Conservation (phyloP, 768 basidiomycete genomes). For the Boletus fagicola region DNA sequence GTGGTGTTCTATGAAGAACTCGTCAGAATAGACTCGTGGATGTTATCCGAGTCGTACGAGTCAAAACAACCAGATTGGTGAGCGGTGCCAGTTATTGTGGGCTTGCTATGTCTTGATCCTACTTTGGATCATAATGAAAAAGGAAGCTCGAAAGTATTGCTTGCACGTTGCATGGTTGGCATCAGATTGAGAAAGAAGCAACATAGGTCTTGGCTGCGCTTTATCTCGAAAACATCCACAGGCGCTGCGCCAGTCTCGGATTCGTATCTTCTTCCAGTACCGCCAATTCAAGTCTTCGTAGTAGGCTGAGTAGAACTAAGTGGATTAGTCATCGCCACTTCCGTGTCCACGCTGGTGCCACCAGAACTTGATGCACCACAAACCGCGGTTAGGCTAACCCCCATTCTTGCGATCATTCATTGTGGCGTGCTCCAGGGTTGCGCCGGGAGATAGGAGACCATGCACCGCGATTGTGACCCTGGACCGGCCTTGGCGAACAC, state of each 20-base stretch:
- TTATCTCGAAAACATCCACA: neutral
- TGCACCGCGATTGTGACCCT: neutral
- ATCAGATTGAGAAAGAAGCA: conserved; percentile 20
- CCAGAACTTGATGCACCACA: conserved; percentile 2
- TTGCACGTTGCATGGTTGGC: conserved; percentile 10
- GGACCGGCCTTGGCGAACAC: no score
- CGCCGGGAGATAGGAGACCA: conserved; percentile 7
- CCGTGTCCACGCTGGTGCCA: neutral
- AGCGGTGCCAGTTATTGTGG: neutral
- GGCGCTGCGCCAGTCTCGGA: neutral
- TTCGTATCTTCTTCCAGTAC: conserved; percentile 20
- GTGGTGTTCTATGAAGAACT: conserved; percentile 12
- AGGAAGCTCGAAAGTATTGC: conserved; percentile 11
- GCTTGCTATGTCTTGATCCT: conserved; percentile 11
- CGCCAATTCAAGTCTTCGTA: conserved; percentile 9
- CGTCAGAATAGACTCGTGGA: neutral
- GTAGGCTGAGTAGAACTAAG: neutral
- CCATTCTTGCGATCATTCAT: conserved; percentile 1
- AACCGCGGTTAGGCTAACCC: conserved; percentile 4
- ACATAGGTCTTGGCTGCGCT: conserved; percentile 20
- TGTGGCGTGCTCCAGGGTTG: conserved; percentile 9
- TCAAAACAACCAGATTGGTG: conserved; percentile 4
- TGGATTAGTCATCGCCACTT: conserved; percentile 1
- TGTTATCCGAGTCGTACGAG: conserved; percentile 16
- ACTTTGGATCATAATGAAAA: no score